These are phyloP conservation scores for Lachnellula subtilissima DNA, from an alignment of 2,329 filamentous ascomycete species.

Conservation along the genomic window DNA sequence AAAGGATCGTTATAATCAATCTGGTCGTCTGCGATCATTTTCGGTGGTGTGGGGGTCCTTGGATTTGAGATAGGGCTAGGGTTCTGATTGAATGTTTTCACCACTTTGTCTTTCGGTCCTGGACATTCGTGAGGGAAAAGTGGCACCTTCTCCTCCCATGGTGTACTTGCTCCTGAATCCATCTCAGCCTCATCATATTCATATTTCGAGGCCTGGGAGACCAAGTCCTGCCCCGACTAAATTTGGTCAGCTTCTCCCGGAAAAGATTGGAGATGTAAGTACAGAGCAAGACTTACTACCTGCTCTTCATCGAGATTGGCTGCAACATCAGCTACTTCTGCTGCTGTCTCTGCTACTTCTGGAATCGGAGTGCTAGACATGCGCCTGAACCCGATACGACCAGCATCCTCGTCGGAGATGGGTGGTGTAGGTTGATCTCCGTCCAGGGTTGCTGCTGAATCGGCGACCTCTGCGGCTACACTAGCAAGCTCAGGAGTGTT, in stretches of 20 bases:
- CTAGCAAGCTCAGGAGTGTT: constrained; percentile 21
- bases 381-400: constrained; percentile 31
- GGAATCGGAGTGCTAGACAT: constrained; percentile 37
- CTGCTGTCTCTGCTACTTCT: constrained; percentile 39
- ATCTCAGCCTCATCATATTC: constrained; percentile 4
- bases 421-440: constrained; percentile 31
- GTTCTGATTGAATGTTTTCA: neutral
- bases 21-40: constrained; percentile 6
- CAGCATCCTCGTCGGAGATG: constrained; percentile 32
- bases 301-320: constrained; percentile 32
- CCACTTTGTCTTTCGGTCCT: constrained; percentile 12
- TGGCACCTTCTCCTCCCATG: constrained; percentile 27
- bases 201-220: neutral
- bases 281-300: constrained; percentile 4
- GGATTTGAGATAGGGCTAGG: neutral
- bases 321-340: constrained; percentile 42
- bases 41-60: constrained; percentile 1
- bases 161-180: constrained; percentile 16
- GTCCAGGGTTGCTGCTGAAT: constrained; percentile 25
- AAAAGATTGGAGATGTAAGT: neutral
- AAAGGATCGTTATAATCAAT: constrained; percentile 28
- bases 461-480: constrained; percentile 26
- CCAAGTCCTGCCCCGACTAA: neutral
- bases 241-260: neutral
- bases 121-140: constrained; percentile 28